Evolutionary conservation across 1,284 basidiomycete genomes (phyloP), one percentile per base, ranked within the genome.

Genomic region (Fomitopsis betulina): DNA sequence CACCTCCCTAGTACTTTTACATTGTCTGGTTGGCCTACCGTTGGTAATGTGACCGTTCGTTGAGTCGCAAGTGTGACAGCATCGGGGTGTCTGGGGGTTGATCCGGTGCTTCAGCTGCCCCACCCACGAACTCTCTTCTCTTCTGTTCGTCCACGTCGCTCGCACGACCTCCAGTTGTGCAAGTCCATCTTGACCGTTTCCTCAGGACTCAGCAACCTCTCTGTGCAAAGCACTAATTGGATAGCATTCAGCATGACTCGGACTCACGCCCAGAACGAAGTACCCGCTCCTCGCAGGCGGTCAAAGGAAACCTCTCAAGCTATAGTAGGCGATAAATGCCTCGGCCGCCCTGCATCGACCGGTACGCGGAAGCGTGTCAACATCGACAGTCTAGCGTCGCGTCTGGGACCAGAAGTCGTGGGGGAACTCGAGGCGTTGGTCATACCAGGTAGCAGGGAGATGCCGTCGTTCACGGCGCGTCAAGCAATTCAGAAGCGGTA

Each of bases 391-490:
- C 76, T 89, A 49, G 87, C 87, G 12, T 70, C 78, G 53, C 81
- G 86, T 30, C 79, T 89, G 42, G 84, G 81, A 40, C 80, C 85
- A 5, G 82, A 84, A 53, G 79, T 89, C 25, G 82, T 87, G 19
- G 77, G 78, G 45, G 87, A 88, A 66, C 80, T 89, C 72, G 85
- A 89, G 65, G 81, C 80, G 30, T 74, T 81, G 56, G 84, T 89
- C 53, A 68, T 77, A 54, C 82, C 85, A n/a, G 87, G 87, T 45
- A 83, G 80, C 51, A 83, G 81, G 61, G 79, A 80, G 62, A 89
- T 89, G 87, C 87, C 87, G 13, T 79, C 81, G 12, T 89, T 88
- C 65, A 76, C 80, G n/a, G 74, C 84, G 53, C 79, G 87, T 58
- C 86, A 86, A 63, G 81, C 80, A 61, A 79, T 89, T 33, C 87